Conservation (phyloP, 2,329 filamentous ascomycete species). For the Metarhizium rileyi region DNA sequence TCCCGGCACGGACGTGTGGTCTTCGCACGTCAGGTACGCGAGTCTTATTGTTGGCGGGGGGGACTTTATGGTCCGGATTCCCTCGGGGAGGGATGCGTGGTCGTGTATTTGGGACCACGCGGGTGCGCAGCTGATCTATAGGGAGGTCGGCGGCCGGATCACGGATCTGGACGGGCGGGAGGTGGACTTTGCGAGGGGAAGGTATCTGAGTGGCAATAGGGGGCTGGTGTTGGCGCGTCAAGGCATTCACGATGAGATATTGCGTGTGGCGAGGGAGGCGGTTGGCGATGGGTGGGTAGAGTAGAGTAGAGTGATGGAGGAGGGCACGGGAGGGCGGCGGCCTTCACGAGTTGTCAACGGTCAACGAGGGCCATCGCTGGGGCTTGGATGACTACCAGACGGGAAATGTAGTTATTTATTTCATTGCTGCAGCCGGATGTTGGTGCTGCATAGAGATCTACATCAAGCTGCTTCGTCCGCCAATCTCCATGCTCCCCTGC, state of each 20-base stretch:
- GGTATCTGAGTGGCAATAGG: conserved; percentile 22
- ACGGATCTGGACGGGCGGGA: conserved; percentile 34
- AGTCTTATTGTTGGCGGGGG: conserved; percentile 27
- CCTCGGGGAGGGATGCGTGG: conserved; percentile 9
- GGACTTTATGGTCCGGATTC: conserved; percentile 24
- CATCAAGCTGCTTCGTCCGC: conserved; percentile 90
- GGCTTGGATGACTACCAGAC: too few relatives aligned
- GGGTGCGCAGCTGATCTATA: conserved; percentile 46
- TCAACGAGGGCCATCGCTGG: too few relatives aligned
- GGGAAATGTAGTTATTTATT: conserved; percentile 1
- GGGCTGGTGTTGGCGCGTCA: conserved; percentile 32
- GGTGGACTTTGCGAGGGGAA: conserved; percentile 27
- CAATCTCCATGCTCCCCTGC: conserved; percentile 84
- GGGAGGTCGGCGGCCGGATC: conserved; percentile 43
- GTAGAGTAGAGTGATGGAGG: background rate
- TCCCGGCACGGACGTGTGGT: conserved; percentile 29
- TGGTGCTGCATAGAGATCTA: conserved; percentile 26
- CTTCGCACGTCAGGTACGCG: conserved; percentile 30
- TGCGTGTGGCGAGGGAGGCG: conserved; percentile 19
- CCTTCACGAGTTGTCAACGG: too few relatives aligned
- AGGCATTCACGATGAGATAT: conserved; percentile 29
- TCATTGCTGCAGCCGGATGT: conserved; percentile 1
- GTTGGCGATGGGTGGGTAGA: background rate
- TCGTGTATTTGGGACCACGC: conserved; percentile 44
- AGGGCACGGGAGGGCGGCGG: too few relatives aligned